Base-by-base conservation (phyloP, 345 rosid species). In the Bruguiera sexangula region DNA sequence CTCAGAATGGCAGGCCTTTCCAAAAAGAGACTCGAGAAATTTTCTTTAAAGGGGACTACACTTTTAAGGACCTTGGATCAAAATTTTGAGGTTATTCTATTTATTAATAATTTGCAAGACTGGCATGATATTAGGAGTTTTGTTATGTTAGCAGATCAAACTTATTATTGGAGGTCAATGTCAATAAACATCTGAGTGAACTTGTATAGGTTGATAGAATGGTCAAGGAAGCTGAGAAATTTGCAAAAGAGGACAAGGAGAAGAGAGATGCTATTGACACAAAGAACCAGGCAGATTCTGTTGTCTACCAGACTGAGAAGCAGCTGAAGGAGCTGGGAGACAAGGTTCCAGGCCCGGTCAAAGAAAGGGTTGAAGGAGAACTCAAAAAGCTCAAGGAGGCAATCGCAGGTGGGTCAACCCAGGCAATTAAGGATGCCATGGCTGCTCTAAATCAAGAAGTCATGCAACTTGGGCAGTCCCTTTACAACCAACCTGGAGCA, bases 211-310 rank as follows among this genome's bases (percentile, higher is more conserved):
- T 94, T 26, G 86, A 86, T 10, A 81, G 85, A 74, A 94, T 94
- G 98, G 97, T 94, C 18, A 84, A 74, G 10, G 98, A 94, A 53
- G 98, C 96, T 5, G 97, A 94, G 82, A 91, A 71, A 74, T 94
- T 88, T 63, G 80, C 97, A 0, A 85, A 87, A 83, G 97, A 94
- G 68, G 98, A 94, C 81, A 94, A 89, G 81, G 95, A 94, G 81
- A 94, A 85, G 86, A 85, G 98, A 78, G 98, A 94, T 6, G 88
- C 97, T 4, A 91, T 94, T 20, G 98, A 94, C 87, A 94, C 98
- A 19, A 94, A 94, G 87, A 89, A 91, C 82, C 98, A 94, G 62
- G 97, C 98, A 2, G 98, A 91, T 69, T 93, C 98, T 0, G 85
- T 88, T 0, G 89, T 89, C 31, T 91, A 94, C 82, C 95, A 91